Evolutionary conservation across 108 stramenopile species (phyloP).

Genomic region (Asterionellopsis glacialis): DNA sequence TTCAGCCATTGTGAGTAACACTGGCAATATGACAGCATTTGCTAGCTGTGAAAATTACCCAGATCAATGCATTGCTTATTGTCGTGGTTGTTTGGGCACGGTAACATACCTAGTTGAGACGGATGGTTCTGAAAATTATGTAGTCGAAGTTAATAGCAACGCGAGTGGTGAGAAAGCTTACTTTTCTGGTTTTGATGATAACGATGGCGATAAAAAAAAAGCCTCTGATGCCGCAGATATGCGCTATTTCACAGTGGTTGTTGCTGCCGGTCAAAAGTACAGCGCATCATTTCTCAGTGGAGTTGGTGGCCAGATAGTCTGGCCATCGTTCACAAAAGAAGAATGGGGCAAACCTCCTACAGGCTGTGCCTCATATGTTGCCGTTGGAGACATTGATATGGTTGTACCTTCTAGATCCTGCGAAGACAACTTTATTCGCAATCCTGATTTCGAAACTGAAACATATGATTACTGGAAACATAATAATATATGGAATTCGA

Average conservation of each 20-base stretch:
- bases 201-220: too few species aligned
- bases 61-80: conserved; percentile 13
- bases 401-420: neutral
- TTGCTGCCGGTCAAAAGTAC: conserved; percentile 35
- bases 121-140: conserved; percentile 28
- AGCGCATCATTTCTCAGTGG: conserved; percentile 6
- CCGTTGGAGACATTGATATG: neutral
- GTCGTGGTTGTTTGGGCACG: conserved; percentile 31
- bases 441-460: neutral
- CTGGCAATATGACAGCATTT: neutral
- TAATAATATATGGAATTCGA: neutral
- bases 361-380: neutral
- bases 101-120: conserved; percentile 30
- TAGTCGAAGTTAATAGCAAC: conserved; percentile 8
- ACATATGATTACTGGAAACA: neutral
- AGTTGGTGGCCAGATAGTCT: conserved; percentile 14
- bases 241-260: conserved; percentile 27
- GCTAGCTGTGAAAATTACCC: too few species aligned
- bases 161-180: neutral
- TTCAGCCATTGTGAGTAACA: conserved; percentile 1
- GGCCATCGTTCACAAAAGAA: conserved; percentile 39
- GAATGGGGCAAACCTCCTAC: conserved; percentile 10
- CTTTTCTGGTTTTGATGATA: neutral
- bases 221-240: neutral
- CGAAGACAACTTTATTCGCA: neutral